A percentile compares a stretch with the other conserved stretches of the same genome.
Evolutionary conservation across 2,329 filamentous ascomycete genomes (phyloP).

Genomic region (Penicillium polonicum): DNA sequence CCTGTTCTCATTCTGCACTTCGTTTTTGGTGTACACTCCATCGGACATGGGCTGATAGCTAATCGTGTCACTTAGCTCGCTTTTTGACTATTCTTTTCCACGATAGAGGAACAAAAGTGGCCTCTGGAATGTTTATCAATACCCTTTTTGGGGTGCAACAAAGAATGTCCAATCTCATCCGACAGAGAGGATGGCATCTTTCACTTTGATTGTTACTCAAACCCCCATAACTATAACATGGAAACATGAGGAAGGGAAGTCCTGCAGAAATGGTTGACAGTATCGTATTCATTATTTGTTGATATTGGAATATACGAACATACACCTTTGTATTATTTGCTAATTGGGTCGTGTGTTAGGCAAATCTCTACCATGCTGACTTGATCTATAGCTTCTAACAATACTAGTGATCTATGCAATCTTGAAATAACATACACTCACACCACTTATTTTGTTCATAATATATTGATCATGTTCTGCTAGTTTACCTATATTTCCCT

Average conservation of each 20-base stretch:
- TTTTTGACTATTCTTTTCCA: background rate
- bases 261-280: background rate
- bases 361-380: background rate
- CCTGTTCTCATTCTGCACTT: background rate
- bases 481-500: too few species aligned
- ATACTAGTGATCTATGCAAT: background rate
- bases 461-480: background rate
- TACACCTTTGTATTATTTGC: background rate
- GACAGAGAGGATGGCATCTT: background rate
- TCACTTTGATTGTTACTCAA: background rate
- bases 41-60: background rate
- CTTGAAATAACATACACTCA: background rate
- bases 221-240: background rate
- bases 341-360: background rate
- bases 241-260: background rate
- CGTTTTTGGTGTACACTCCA: background rate
- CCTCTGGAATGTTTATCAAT: background rate
- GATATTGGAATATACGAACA: background rate
- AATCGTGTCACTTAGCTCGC: background rate
- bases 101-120: background rate
- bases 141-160: background rate
- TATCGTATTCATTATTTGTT: background rate
- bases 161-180: background rate
- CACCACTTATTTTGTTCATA: background rate
- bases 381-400: background rate